Evolutionary conservation across 768 basidiomycete species (phyloP), one percentile per base, ranked within the genome.

Genomic region (Mycena galopus): DNA sequence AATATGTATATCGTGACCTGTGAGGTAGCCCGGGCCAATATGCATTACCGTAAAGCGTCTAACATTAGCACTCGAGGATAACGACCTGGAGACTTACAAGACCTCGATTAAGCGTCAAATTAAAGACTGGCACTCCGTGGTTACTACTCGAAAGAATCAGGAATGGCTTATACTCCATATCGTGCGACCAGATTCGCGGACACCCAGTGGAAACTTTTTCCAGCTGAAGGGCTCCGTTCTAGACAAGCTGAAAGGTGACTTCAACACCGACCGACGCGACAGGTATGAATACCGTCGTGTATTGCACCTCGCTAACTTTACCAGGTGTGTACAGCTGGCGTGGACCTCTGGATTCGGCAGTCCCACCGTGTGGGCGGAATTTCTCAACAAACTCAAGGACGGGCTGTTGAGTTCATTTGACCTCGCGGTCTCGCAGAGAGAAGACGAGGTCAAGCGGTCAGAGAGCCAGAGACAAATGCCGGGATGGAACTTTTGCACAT

Each of bases 401-500:
- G 93, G 94, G 4, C 77, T 99, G 12, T 81, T 97, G n/a, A 86
- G 86, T 55, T 92, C 96, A 0, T 96, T 99, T 75, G 96, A 98
- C 77, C 81, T 86, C 21, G 91, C 93, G 2, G 87, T 99, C 47
- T 82, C 87, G 12, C 90, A 91, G 69, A 88, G 96, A 19, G 95
- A 97, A 78, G 98, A 99, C 55, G 96, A 98, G 72, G 93, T 98
- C 4, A 92, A 88, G 76, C 90, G 95, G 42, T 95, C 94, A 0
- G 97, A 99, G 78, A 88, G 90, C 58, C 95, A 98, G 81, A 88
- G 95, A 66, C 89, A 93, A 76, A 94, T 96, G 90, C 96, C 96
- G 1, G 97, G 98, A 11, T 99, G 98, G 98, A 98, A 98, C 79
- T 99, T 98, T 79, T 97, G 96, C 80, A 96, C 94, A 0, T 99